These are phyloP conservation scores for Rhodotorula mucilaginosa DNA, from an alignment of 1,284 basidiomycete species.

Conservation along the genomic window DNA sequence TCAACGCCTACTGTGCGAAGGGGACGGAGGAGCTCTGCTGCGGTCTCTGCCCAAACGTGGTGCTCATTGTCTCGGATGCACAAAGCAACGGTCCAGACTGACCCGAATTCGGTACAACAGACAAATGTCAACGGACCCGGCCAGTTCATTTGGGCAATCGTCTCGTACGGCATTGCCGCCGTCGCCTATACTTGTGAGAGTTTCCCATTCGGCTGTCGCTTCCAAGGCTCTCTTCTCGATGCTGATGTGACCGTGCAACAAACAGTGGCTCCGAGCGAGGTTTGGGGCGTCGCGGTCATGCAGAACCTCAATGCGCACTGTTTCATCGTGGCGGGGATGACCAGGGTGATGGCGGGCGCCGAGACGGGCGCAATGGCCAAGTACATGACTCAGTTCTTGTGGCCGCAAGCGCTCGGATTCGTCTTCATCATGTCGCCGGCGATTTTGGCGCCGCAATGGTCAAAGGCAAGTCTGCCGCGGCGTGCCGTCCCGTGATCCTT, in stretches of 20 bases:
- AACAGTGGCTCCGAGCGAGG: background rate
- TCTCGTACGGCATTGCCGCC: background rate
- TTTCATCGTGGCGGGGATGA: slow-evolving; percentile 3
- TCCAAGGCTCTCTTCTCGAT: no score
- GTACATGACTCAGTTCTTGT: slow-evolving; percentile 16
- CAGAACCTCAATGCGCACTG: slow-evolving; percentile 11
- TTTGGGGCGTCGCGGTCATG: slow-evolving; percentile 20
- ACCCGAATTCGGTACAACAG: background rate
- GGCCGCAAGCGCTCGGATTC: slow-evolving; percentile 17
- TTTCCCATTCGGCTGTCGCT: background rate
- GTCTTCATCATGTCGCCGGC: slow-evolving; percentile 8
- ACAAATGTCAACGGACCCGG: slow-evolving; percentile 5
- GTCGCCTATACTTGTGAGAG: background rate
- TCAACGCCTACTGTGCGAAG: slow-evolving; percentile 18
- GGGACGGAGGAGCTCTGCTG: slow-evolving; percentile 1
- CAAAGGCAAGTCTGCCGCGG: background rate
- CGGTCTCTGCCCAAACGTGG: slow-evolving; percentile 6
- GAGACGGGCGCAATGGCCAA: slow-evolving; percentile 1
- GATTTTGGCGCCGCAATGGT: slow-evolving; percentile 12
- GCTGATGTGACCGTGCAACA: no score
- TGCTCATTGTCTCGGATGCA: background rate
- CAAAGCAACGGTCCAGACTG: background rate
- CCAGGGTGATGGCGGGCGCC: slow-evolving; percentile 3
- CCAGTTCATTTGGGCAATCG: slow-evolving; percentile 19
- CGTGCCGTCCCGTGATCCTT: background rate